These are phyloP conservation scores for Arabidopsis hybrid DNA, from an alignment of 441 rosid species.

Conservation along the genomic window DNA sequence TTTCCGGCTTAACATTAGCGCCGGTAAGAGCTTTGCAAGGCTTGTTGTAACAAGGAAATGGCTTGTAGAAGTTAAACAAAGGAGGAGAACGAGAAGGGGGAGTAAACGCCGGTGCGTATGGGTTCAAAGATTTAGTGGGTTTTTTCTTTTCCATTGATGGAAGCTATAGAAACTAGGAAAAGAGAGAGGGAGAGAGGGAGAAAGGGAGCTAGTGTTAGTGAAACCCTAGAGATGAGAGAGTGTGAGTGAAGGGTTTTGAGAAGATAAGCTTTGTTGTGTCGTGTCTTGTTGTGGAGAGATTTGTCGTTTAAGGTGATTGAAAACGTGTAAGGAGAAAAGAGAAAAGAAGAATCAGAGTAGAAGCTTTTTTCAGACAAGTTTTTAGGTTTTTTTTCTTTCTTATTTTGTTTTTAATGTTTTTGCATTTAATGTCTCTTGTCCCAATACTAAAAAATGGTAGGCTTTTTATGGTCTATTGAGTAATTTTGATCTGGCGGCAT, in stretches of 20 bases:
- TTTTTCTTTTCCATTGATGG: constrained; percentile 1
- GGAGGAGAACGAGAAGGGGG: background rate
- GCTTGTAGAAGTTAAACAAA: background rate
- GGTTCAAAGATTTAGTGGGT: background rate
- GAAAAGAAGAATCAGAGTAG: background rate
- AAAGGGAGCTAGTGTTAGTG: background rate
- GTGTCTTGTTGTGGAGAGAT: background rate
- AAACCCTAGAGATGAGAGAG: background rate
- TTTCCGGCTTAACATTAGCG: background rate
- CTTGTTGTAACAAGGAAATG: background rate
- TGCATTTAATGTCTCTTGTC: constrained; percentile 8
- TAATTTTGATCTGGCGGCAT: constrained; percentile 22
- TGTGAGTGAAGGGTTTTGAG: background rate
- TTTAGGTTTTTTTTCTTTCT: background rate
- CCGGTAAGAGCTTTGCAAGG: background rate
- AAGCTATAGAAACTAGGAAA: background rate
- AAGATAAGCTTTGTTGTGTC: background rate
- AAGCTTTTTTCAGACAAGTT: background rate
- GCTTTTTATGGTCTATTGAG: background rate
- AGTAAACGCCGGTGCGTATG: background rate
- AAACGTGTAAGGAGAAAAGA: background rate
- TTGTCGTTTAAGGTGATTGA: background rate
- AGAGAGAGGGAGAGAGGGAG: background rate
- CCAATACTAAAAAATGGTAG: background rate
- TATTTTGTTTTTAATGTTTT: background rate